A percentile compares a stretch with the other conserved stretches of the same genome.
Conservation (phyloP, 192 early-diverging fungal genomes). For the Podila clonocystis region DNA sequence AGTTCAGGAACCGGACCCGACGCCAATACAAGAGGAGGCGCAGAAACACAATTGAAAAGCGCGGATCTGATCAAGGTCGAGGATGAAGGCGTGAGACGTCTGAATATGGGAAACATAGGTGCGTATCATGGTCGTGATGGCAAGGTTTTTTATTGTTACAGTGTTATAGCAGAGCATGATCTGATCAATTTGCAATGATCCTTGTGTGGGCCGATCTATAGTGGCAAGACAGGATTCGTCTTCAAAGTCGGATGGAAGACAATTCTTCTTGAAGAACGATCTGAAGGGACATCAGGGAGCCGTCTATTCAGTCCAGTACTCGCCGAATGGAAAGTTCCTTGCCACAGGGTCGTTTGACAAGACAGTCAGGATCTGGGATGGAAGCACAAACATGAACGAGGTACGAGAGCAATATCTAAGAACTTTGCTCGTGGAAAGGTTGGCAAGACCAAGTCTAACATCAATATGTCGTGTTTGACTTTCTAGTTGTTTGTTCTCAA, state of each 20-base stretch:
- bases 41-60: constrained; percentile 35
- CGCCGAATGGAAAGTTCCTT: constrained; percentile 81
- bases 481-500: constrained; percentile 71
- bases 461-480: not conserved
- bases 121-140: no score
- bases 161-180: not conserved
- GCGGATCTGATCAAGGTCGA: constrained; percentile 43
- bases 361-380: constrained; percentile 92
- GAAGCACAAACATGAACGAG: constrained; percentile 71
- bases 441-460: not conserved
- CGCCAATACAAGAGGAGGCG: not conserved
- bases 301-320: constrained; percentile 91
- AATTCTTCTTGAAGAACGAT: constrained; percentile 46
- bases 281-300: constrained; percentile 87
- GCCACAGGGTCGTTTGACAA: constrained; percentile 96
- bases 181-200: not conserved
- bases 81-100: constrained; percentile 35
- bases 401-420: constrained; percentile 27
- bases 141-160: no score
- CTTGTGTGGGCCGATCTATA: not conserved
- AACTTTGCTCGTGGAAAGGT: not conserved
- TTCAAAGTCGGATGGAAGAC: constrained; percentile 44
- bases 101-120: constrained; percentile 51
- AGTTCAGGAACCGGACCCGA: not conserved
- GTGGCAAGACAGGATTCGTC: constrained; percentile 39